These are phyloP conservation scores for Trametes cubensis DNA, from an alignment of 768 basidiomycete species.

Conservation along the genomic window DNA sequence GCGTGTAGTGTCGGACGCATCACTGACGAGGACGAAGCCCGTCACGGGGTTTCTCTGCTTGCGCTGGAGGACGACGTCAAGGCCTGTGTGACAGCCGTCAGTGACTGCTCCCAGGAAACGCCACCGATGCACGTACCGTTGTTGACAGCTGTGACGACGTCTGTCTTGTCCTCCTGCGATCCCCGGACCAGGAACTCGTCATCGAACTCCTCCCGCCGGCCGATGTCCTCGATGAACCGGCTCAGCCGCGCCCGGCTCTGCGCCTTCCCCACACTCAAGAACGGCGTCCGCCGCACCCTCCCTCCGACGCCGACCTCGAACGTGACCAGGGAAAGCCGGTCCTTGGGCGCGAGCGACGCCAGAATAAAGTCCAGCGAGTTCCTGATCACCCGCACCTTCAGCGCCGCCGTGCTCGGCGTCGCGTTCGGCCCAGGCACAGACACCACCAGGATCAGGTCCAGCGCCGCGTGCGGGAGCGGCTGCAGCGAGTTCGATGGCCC, in stretches of 20 bases:
- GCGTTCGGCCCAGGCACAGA: slow-evolving; percentile 79
- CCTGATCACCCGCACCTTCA: slow-evolving; percentile 89
- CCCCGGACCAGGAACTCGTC: slow-evolving; percentile 70
- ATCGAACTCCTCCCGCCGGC: slow-evolving; percentile 47
- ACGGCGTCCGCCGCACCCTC: slow-evolving; percentile 89
- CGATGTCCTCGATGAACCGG: slow-evolving; percentile 78
- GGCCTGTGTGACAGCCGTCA: slow-evolving; percentile 48
- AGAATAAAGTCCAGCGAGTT: slow-evolving; percentile 86
- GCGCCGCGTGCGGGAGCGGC: slow-evolving; percentile 80
- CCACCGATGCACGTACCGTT: slow-evolving; percentile 55
- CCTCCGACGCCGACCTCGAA: slow-evolving; percentile 89
- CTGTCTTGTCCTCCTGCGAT: slow-evolving; percentile 90
- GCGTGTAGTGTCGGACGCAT: slow-evolving; percentile 88
- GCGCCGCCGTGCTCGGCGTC: slow-evolving; percentile 74
- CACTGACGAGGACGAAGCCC: slow-evolving; percentile 91
- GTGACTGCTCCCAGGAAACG: not conserved
- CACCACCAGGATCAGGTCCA: slow-evolving; percentile 92
- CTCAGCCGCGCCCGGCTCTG: slow-evolving; percentile 71
- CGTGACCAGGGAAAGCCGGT: slow-evolving; percentile 88
- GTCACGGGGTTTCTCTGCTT: slow-evolving; percentile 89
- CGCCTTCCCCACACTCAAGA: slow-evolving; percentile 70
- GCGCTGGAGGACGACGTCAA: slow-evolving; percentile 93
- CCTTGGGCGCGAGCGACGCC: slow-evolving; percentile 71
- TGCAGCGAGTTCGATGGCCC: slow-evolving; percentile 80
- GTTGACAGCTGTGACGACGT: slow-evolving; percentile 98